Evolutionary conservation across 2,329 filamentous ascomycete species (phyloP).

Genomic region (Calonectria fujianensis): DNA sequence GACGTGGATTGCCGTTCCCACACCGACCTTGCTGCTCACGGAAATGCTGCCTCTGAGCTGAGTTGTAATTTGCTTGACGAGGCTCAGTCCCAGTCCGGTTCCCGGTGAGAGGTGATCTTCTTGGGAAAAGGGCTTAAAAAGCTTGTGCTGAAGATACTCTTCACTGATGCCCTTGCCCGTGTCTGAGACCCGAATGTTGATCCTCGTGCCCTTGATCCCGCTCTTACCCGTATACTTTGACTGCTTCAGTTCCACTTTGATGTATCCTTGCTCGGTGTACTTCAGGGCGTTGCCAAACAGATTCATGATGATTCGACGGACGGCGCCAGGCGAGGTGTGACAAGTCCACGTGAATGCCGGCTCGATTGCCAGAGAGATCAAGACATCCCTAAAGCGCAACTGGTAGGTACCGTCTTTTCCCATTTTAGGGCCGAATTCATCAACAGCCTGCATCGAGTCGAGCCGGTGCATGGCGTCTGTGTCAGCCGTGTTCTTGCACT

Average conservation of each 20-base stretch:
- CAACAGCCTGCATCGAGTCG: slow-evolving; percentile 20
- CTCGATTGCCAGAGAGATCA: slow-evolving; percentile 62
- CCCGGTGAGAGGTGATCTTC: slow-evolving; percentile 77
- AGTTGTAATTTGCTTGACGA: slow-evolving; percentile 77
- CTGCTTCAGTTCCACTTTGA: slow-evolving; percentile 56
- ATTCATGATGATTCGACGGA: slow-evolving; percentile 76
- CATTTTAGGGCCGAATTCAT: slow-evolving; percentile 2
- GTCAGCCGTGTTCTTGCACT: slow-evolving; percentile 22
- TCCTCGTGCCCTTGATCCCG: slow-evolving; percentile 20
- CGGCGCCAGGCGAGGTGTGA: slow-evolving; percentile 71
- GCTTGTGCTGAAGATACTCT: slow-evolving; percentile 76
- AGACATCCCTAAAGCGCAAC: slow-evolving; percentile 47
- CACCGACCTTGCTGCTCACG: slow-evolving; percentile 67
- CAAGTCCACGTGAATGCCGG: slow-evolving; percentile 70
- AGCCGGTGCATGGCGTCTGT: slow-evolving; percentile 11
- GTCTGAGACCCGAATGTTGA: slow-evolving; percentile 72
- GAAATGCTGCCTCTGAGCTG: slow-evolving; percentile 76
- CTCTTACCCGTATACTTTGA: slow-evolving; percentile 26
- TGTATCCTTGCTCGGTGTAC: slow-evolving; percentile 67
- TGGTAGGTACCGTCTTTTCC: slow-evolving; percentile 17
- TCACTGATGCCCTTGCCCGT: slow-evolving; percentile 79
- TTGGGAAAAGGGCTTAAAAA: slow-evolving; percentile 79
- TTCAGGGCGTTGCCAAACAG: slow-evolving; percentile 78
- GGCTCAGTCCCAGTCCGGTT: slow-evolving; percentile 78
- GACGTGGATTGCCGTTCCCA: slow-evolving; percentile 61